Evolutionary conservation across 2,329 filamentous ascomycete species (phyloP).

Genomic region (Aspergillus arachidicola): DNA sequence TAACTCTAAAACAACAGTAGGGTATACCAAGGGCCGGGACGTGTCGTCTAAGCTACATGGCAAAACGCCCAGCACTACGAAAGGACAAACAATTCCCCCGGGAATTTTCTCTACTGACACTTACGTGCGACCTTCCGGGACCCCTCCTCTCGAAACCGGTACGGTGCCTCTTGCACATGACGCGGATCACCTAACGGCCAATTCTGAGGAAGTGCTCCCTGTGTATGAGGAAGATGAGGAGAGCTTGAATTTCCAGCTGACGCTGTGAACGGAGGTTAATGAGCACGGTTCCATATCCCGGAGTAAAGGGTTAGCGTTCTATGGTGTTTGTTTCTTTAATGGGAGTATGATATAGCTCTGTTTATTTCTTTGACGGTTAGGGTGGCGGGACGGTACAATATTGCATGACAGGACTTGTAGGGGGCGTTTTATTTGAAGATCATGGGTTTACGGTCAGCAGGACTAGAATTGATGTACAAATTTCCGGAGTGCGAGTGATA

Average conservation of each 20-base stretch:
- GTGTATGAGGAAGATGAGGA: constrained; percentile 44
- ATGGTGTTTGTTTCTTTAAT: constrained; percentile 16
- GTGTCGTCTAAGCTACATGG: constrained; percentile 35
- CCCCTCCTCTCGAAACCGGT: constrained; percentile 45
- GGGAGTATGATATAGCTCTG: not conserved
- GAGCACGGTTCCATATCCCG: constrained; percentile 4
- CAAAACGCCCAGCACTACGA: constrained; percentile 25
- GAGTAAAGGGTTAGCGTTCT: constrained; percentile 6
- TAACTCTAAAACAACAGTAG: constrained; percentile 78
- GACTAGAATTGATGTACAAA: constrained; percentile 2
- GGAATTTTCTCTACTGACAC: constrained; percentile 42
- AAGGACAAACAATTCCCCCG: constrained; percentile 24
- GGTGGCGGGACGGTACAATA: not conserved
- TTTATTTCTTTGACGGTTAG: not conserved
- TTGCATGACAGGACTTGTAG: constrained; percentile 6
- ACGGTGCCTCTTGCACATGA: constrained; percentile 46
- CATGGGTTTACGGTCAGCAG: constrained; percentile 3
- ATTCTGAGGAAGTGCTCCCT: constrained; percentile 31
- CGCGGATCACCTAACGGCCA: constrained; percentile 23
- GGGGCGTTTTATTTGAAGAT: constrained; percentile 14
- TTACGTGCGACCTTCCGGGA: constrained; percentile 47
- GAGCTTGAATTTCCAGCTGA: constrained; percentile 43
- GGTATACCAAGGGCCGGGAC: constrained; percentile 75
- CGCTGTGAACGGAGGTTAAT: constrained; percentile 28
- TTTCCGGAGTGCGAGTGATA: not conserved